A percentile compares a stretch with the other conserved stretches of the same genome.
These are phyloP conservation scores for Pterocarpus santalinus DNA, from an alignment of 306 rosid species.

Conservation along the genomic window DNA sequence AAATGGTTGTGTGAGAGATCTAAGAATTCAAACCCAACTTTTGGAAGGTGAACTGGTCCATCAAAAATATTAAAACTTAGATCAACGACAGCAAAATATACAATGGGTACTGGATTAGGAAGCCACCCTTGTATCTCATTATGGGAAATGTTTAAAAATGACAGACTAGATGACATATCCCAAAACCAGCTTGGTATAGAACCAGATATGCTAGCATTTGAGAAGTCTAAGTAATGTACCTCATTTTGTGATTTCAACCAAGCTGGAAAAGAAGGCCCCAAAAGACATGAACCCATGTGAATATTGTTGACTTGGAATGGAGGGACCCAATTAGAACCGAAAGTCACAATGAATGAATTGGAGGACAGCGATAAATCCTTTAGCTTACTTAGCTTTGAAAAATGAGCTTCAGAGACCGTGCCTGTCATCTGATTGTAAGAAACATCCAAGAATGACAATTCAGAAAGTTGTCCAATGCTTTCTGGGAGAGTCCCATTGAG, in stretches of 20 bases:
- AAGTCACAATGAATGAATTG: conserved; percentile 52
- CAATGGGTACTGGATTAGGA: conserved; percentile 43
- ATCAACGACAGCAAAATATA: conserved; percentile 37
- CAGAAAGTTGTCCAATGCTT: conserved; percentile 58
- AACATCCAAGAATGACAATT: conserved; percentile 41
- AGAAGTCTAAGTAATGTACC: conserved; percentile 21
- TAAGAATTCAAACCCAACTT: background rate
- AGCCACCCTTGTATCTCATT: conserved; percentile 51
- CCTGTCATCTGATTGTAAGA: conserved; percentile 59
- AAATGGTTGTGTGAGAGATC: conserved; percentile 60
- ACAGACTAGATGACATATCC: conserved; percentile 41
- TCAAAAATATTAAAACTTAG: conserved; percentile 51
- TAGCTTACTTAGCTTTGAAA: conserved; percentile 44
- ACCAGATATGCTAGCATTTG: conserved; percentile 44
- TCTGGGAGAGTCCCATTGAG: conserved; percentile 58
- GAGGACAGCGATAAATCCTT: conserved; percentile 4
- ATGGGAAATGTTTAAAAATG: conserved; percentile 49
- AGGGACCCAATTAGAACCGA: conserved; percentile 55
- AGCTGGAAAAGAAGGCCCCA: conserved; percentile 59
- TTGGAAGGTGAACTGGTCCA: conserved; percentile 51
- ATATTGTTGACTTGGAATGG: conserved; percentile 60
- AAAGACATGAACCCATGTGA: conserved; percentile 51
- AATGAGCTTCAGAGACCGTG: conserved; percentile 51
- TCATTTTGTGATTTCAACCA: conserved; percentile 56
- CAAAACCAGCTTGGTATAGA: conserved; percentile 60